Conservation (phyloP, 2,329 filamentous ascomycete genomes). For the Trichocomaceae sp. region DNA sequence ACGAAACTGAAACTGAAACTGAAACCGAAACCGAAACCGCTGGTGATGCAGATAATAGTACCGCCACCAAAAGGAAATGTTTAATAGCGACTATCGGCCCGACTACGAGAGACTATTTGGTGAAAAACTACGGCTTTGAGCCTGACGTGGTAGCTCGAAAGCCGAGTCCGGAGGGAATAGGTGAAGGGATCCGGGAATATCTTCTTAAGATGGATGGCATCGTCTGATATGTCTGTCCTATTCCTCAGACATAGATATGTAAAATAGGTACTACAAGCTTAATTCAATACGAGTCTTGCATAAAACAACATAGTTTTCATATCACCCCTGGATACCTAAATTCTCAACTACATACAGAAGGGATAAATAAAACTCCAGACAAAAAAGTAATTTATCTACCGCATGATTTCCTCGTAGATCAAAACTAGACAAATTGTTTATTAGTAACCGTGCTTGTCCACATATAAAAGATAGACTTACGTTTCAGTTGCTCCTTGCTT, state of each 20-base stretch:
- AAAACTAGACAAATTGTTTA: constrained; percentile 46
- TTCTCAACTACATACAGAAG: background rate
- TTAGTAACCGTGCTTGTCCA: constrained; percentile 6
- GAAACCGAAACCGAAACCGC: constrained; percentile 35
- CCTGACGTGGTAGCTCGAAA: constrained; percentile 62
- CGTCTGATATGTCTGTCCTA: too few relatives aligned
- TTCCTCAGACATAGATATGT: too few relatives aligned
- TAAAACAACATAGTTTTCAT: background rate
- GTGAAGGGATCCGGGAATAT: constrained; percentile 57
- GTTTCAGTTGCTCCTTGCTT: constrained; percentile 96
- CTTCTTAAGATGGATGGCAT: too few relatives aligned
- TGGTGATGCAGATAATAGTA: background rate
- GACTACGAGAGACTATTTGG: constrained; percentile 73
- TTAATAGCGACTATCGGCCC: constrained; percentile 85
- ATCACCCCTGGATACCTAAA: background rate
- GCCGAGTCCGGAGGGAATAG: constrained; percentile 75
- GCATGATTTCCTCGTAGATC: constrained; percentile 96
- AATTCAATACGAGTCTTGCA: too few relatives aligned
- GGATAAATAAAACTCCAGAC: constrained; percentile 1
- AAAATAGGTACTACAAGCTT: too few relatives aligned
- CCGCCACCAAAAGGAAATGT: background rate
- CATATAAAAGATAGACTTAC: constrained; percentile 41
- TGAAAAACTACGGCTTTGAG: constrained; percentile 35
- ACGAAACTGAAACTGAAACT: constrained; percentile 5
- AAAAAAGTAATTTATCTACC: constrained; percentile 35